Conservation (phyloP, 1,284 basidiomycete species). For the Coniferiporia sulphurascens region DNA sequence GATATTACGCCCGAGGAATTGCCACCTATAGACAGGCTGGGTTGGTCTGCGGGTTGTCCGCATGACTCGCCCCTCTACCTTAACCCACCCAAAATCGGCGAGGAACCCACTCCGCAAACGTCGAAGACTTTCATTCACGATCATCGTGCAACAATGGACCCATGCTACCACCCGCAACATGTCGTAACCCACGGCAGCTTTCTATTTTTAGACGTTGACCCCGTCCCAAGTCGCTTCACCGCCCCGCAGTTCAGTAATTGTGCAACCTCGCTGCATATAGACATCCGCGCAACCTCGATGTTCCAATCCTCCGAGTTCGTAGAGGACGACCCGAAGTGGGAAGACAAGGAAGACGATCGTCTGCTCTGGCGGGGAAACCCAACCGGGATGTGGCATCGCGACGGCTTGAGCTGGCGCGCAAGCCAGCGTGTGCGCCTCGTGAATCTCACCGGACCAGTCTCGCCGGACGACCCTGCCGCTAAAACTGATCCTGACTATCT, state of each 20-base stretch:
- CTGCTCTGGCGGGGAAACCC: constrained; percentile 63
- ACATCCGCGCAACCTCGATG: constrained; percentile 51
- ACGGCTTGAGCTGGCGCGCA: constrained; percentile 42
- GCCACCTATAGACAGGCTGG: constrained; percentile 29
- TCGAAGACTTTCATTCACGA: constrained; percentile 46
- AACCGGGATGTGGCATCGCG: constrained; percentile 54
- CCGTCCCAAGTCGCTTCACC: constrained; percentile 37
- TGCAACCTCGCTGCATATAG: constrained; percentile 50
- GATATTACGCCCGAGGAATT: constrained; percentile 34
- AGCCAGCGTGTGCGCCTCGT: constrained; percentile 43
- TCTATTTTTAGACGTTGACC: constrained; percentile 46
- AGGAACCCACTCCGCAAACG: constrained; percentile 22
- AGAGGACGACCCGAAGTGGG: constrained; percentile 49
- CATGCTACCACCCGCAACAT: constrained; percentile 49
- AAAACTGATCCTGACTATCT: constrained; percentile 18
- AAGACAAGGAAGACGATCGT: constrained; percentile 48
- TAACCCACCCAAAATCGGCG: constrained; percentile 18
- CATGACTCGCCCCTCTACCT: constrained; percentile 34
- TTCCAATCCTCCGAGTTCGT: constrained; percentile 32
- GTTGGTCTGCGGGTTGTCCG: constrained; percentile 40
- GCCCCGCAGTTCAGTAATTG: constrained; percentile 52
- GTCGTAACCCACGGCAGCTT: constrained; percentile 51
- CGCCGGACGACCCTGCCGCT: constrained; percentile 34
- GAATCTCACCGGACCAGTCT: constrained; percentile 25
- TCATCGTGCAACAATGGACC: constrained; percentile 49